Evolutionary conservation across 495 filamentous ascomycete species (phyloP), one percentile per base, ranked within the genome.

Genomic region (Lophium mytilinum): DNA sequence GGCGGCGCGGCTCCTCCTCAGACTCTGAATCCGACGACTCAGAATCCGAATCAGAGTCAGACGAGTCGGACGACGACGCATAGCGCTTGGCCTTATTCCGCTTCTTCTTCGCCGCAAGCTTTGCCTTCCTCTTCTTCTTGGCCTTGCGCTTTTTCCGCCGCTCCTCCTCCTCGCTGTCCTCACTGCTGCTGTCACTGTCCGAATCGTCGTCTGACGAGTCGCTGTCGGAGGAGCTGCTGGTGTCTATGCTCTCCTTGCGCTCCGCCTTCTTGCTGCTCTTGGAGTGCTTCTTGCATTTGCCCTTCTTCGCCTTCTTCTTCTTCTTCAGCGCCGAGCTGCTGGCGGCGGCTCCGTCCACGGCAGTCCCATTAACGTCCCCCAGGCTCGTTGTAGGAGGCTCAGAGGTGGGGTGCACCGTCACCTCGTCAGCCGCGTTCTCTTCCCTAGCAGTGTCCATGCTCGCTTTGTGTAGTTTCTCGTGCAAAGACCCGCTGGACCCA

Each of bases 211-310:
- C 50, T 30, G 15, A 40, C 34, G 42, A 17, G 37, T 53, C 49
- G 30, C 24, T 33, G 36, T 15, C 9, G 6, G 15, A 40, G 17
- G 42, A 17, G 39, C 48, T 41, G 30, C 24, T 33, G 36, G 18
- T 17, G 15, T 51, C 48, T 30, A 74, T 73, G 1, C 68, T 60
- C 62, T 76, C 73, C 56, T 71, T 69, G 43, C 53, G 49, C 56
- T 74, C 73, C 51, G 15, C 37, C 46, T 57, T 64, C 57, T 53
- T 57, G 19, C 39, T 73, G 52, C 57, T 52, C 51, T 74, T 74
- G 15, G 65, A 53, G 33, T 68, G 63, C 50, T 73, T 76, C 60
- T 74, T 75, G 50, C 50, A 45, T 48, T 53, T 53, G n/a, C 15
- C 15, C 24, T 41, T 30, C 56, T 63, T 63, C 21, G 39, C 52